phyloP scores from a whole-genome alignment of 139 green algal species.

The Gonium pectorale region DNA sequence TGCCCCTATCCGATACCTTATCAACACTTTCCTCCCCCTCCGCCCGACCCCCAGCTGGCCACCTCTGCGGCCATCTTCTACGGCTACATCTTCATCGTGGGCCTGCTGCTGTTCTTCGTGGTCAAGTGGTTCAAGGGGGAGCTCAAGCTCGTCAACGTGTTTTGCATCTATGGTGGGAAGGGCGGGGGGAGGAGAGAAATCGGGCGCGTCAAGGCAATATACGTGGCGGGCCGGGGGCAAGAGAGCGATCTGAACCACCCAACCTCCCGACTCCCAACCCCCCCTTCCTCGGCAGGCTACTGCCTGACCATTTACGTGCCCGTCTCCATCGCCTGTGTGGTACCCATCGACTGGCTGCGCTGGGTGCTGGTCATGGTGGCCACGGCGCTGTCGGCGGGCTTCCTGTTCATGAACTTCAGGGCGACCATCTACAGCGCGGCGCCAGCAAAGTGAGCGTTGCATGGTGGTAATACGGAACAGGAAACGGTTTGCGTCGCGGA shows the following conservation, averaged over 20 bases:
- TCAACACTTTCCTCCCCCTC: no score
- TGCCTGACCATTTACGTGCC: constrained; percentile 85
- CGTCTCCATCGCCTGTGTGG: constrained; percentile 78
- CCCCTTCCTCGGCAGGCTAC: constrained; percentile 66
- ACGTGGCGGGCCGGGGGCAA: background rate
- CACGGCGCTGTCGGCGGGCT: constrained; percentile 42
- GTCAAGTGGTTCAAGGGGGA: constrained; percentile 72
- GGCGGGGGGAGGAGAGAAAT: background rate
- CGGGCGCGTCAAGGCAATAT: background rate
- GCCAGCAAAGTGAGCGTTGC: constrained; percentile 60
- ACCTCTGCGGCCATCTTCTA: constrained; percentile 85
- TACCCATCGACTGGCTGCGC: constrained; percentile 73
- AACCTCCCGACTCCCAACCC: background rate
- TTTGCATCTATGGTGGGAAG: constrained; percentile 83
- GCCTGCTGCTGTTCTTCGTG: constrained; percentile 66
- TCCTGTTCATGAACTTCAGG: constrained; percentile 74
- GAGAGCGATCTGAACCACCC: background rate
- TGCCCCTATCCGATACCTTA: no score
- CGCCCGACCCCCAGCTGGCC: constrained; percentile 49
- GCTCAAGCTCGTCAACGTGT: constrained; percentile 77
- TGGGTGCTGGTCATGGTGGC: constrained; percentile 76
- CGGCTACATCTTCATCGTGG: constrained; percentile 82
- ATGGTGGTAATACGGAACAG: no score
- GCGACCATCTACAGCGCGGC: constrained; percentile 71
- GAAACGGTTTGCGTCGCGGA: no score